A percentile compares a stretch with the other conserved stretches of the same genome.
These are phyloP conservation scores for Mollisiaceae sp. DNA, from an alignment of 2,329 filamentous ascomycete species.

Conservation along the genomic window DNA sequence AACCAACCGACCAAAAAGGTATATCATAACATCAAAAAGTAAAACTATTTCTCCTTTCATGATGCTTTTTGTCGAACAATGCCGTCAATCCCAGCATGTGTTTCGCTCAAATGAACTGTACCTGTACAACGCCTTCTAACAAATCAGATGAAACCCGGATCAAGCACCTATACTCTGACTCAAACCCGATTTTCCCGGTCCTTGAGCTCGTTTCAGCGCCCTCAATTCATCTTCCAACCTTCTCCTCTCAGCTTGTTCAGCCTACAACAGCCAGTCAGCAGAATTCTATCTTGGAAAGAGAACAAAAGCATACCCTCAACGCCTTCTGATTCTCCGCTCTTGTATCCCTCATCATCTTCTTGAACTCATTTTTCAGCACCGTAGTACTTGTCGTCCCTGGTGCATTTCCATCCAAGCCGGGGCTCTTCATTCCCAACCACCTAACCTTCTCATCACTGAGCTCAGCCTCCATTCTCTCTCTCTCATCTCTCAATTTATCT, in stretches of 20 bases:
- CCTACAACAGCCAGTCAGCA: constrained; percentile 49
- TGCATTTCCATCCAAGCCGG: constrained; percentile 45
- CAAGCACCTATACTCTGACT: constrained; percentile 36
- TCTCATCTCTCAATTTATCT: constrained; percentile 67
- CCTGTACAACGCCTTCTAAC: constrained; percentile 16
- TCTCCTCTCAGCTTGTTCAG: constrained; percentile 73
- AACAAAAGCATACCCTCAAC: constrained; percentile 60
- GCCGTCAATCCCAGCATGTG: constrained; percentile 7
- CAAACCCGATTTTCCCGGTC: constrained; percentile 44
- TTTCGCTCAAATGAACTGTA: constrained; percentile 14
- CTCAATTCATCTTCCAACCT: constrained; percentile 69
- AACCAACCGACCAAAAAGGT: constrained; percentile 1
- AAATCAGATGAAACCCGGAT: background rate
- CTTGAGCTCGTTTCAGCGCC: constrained; percentile 45
- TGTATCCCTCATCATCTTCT: constrained; percentile 80
- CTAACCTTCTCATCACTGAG: constrained; percentile 71
- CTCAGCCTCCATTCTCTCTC: constrained; percentile 66
- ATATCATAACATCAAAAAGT: constrained; percentile 3
- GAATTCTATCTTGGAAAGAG: constrained; percentile 3
- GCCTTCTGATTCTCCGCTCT: constrained; percentile 68
- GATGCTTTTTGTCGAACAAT: background rate
- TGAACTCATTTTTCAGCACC: constrained; percentile 75
- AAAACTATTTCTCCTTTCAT: background rate
- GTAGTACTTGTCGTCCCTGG: constrained; percentile 61
- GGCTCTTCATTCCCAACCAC: constrained; percentile 65